A percentile compares a stretch with the other conserved stretches of the same genome.
These are phyloP conservation scores for Thermothielavioides terrestris DNA, from an alignment of 495 filamentous ascomycete genomes.

Conservation along the genomic window DNA sequence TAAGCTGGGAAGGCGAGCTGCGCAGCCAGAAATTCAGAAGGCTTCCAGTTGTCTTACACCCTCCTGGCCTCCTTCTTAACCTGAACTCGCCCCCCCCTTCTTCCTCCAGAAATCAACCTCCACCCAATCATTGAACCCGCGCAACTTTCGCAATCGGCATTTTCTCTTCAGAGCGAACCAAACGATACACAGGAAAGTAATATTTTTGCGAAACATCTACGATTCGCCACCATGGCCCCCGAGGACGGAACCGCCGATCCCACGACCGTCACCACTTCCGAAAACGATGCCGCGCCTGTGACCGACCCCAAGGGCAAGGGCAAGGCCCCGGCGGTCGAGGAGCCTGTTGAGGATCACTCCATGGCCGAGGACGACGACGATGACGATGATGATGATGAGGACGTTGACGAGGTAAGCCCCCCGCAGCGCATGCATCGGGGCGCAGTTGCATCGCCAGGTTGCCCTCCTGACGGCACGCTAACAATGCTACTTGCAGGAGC, in stretches of 20 bases:
- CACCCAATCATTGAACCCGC: no score
- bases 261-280: conserved; percentile 18
- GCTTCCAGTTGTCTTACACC: conserved; percentile 11
- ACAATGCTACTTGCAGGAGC: conserved; percentile 19
- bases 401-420: conserved; percentile 51
- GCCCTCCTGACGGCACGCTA: conserved; percentile 8
- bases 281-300: conserved; percentile 24
- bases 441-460: conserved; percentile 5
- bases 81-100: background rate
- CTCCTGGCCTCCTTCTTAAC: conserved; percentile 11
- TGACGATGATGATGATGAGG: conserved; percentile 55
- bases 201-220: background rate
- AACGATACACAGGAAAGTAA: background rate
- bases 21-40: conserved; percentile 4
- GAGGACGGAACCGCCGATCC: conserved; percentile 30
- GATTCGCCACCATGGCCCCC: conserved; percentile 28
- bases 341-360: conserved; percentile 46
- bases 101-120: background rate
- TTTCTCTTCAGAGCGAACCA: background rate
- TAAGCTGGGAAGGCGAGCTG: conserved; percentile 2
- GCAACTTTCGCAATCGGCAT: background rate
- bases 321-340: conserved; percentile 49
- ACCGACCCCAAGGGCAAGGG: conserved; percentile 39
- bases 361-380: conserved; percentile 60
- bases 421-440: background rate